These are phyloP conservation scores for Zanthoxylum bungeanum DNA, from an alignment of 345 rosid genomes.

Conservation along the genomic window DNA sequence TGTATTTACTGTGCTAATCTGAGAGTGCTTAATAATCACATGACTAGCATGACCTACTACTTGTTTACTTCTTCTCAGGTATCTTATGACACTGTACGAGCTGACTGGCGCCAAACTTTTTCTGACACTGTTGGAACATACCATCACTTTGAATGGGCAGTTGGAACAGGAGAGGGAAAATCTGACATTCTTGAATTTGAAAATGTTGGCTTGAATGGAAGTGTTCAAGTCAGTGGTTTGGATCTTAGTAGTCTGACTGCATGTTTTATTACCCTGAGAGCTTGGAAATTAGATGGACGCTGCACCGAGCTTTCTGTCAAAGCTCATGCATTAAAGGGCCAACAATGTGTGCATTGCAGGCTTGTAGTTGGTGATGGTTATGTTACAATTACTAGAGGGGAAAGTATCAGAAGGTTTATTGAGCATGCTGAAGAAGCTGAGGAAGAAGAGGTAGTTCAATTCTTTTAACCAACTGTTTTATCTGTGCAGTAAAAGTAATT, in stretches of 20 bases:
- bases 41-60: neutral
- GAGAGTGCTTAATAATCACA: conserved; percentile 4
- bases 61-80: conserved; percentile 52
- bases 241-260: conserved; percentile 58
- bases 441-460: conserved; percentile 86
- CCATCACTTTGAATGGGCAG: conserved; percentile 94
- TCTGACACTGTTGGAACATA: conserved; percentile 66
- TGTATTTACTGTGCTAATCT: conserved; percentile 8
- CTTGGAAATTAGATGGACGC: conserved; percentile 80
- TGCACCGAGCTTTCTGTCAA: conserved; percentile 76
- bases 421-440: conserved; percentile 97
- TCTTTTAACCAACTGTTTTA: conserved; percentile 8
- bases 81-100: conserved; percentile 63
- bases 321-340: conserved; percentile 86
- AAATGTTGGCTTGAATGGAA: conserved; percentile 67
- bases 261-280: conserved; percentile 84
- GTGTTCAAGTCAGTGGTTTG: conserved; percentile 64
- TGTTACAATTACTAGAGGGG: conserved; percentile 78
- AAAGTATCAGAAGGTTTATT: conserved; percentile 76
- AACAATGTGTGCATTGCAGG: conserved; percentile 85
- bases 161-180: conserved; percentile 88
- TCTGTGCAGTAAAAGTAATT: neutral
- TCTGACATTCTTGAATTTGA: conserved; percentile 83
- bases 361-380: conserved; percentile 93
- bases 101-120: conserved; percentile 82